Evolutionary conservation across 2,329 filamentous ascomycete genomes (phyloP).

Genomic region (Aphanoascus verrucosus): DNA sequence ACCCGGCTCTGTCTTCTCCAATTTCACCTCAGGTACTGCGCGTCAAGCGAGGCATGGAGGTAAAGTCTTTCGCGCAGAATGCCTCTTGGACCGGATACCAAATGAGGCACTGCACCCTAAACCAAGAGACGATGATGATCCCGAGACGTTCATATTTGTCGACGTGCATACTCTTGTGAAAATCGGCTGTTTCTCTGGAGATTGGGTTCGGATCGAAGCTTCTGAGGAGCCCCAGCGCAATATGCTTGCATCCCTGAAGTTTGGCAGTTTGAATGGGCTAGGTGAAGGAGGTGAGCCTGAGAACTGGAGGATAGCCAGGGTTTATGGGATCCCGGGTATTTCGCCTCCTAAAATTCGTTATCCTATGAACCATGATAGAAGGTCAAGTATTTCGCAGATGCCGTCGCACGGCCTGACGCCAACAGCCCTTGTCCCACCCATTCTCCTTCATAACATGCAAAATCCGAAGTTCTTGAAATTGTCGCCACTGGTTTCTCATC

Average conservation of each 20-base stretch:
- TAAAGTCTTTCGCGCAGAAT: constrained; percentile 74
- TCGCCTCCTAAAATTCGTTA: constrained; percentile 46
- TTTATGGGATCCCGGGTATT: constrained; percentile 72
- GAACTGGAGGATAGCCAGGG: constrained; percentile 74
- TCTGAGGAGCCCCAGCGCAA: constrained; percentile 55
- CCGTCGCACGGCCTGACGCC: constrained; percentile 44
- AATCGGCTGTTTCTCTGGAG: constrained; percentile 91
- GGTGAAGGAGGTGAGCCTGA: constrained; percentile 41
- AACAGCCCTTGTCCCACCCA: constrained; percentile 65
- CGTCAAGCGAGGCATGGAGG: constrained; percentile 61
- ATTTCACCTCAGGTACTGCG: constrained; percentile 72
- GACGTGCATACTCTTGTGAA: constrained; percentile 76
- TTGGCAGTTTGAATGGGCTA: constrained; percentile 38
- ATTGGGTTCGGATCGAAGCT: constrained; percentile 82
- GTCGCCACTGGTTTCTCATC: constrained; percentile 43
- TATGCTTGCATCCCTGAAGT: constrained; percentile 52
- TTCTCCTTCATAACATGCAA: constrained; percentile 77
- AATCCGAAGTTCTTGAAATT: constrained; percentile 68
- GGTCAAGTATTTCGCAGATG: constrained; percentile 46
- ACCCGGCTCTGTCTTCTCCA: constrained; percentile 81
- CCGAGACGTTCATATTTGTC: constrained; percentile 77
- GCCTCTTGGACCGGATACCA: constrained; percentile 60
- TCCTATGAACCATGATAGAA: constrained; percentile 43
- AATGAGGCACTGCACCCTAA: constrained; percentile 75
- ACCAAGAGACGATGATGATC: constrained; percentile 72